phyloP scores from a whole-genome alignment of 192 early-diverging fungal genomes.

The Cetraspora pellucida region DNA sequence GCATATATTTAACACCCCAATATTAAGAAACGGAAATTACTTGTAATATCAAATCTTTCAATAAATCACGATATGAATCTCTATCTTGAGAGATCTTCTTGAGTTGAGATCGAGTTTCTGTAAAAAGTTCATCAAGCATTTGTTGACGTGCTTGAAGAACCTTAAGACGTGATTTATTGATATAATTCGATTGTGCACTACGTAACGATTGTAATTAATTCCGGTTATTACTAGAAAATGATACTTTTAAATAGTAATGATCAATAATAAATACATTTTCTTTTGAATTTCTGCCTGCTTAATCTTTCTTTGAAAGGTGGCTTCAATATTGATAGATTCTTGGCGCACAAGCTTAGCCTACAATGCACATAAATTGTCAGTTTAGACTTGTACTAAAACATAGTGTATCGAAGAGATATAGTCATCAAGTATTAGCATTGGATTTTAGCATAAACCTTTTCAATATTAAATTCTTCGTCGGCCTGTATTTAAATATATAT shows the following conservation, averaged over 20 bases:
- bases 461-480: conserved; percentile 99
- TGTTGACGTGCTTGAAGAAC: conserved; percentile 88
- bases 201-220: not conserved
- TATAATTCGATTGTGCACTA: conserved; percentile 89
- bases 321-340: conserved; percentile 96
- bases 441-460: conserved; percentile 63
- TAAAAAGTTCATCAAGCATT: conserved; percentile 81
- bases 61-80: conserved; percentile 63
- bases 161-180: conserved; percentile 94
- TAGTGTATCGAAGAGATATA: not conserved
- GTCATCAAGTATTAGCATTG: not conserved
- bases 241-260: conserved; percentile 20
- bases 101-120: conserved; percentile 68
- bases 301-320: conserved; percentile 93
- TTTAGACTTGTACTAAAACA: not conserved
- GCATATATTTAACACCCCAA: not conserved
- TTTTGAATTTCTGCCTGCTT: conserved; percentile 97
- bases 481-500: conserved; percentile 58
- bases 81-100: conserved; percentile 58
- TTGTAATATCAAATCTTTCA: conserved; percentile 78
- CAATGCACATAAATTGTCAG: not conserved
- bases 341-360: conserved; percentile 96
- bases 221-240: not conserved
- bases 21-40: conserved; percentile 39
- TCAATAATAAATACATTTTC: conserved; percentile 69